These are phyloP conservation scores for Eucalyptus cloeziana DNA, from an alignment of 345 rosid genomes.

Conservation along the genomic window DNA sequence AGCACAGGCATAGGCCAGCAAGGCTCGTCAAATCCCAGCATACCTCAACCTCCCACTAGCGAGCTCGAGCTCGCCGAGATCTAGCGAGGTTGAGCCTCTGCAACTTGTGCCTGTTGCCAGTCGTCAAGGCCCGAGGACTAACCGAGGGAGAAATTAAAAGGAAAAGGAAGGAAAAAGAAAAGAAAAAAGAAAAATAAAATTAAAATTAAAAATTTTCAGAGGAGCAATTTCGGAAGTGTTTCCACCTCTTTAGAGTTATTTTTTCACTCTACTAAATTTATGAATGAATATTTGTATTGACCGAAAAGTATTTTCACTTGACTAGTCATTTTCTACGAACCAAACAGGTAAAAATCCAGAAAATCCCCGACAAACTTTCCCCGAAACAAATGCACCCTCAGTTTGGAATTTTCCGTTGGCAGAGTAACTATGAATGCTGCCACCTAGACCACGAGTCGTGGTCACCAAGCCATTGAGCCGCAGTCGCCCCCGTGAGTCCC, in stretches of 20 bases:
- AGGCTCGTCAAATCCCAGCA: background rate
- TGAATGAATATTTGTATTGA: background rate
- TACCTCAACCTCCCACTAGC: too few species aligned
- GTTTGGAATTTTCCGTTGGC: background rate
- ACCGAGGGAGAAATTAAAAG: background rate
- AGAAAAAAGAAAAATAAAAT: too few species aligned
- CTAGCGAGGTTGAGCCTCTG: background rate
- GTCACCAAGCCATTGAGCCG: background rate
- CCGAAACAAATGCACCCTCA: background rate
- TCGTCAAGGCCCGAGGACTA: background rate
- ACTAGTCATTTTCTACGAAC: background rate
- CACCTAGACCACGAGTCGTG: too few species aligned
- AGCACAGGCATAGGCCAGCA: too few species aligned
- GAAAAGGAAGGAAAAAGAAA: background rate
- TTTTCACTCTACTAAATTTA: background rate
- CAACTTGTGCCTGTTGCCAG: accelerated
- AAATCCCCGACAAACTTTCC: too few species aligned
- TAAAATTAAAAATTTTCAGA: too few species aligned
- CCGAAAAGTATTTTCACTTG: background rate
- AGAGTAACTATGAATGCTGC: background rate
- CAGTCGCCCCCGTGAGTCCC: background rate
- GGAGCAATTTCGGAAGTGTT: background rate
- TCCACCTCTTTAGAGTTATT: background rate
- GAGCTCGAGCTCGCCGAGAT: too few species aligned
- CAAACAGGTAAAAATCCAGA: background rate